Percentiles rank a stretch among this genome's conserved stretches.
These are phyloP conservation scores for Saccharomycopsis vini DNA, from an alignment of 805 yeast genomes.

Conservation along the genomic window DNA sequence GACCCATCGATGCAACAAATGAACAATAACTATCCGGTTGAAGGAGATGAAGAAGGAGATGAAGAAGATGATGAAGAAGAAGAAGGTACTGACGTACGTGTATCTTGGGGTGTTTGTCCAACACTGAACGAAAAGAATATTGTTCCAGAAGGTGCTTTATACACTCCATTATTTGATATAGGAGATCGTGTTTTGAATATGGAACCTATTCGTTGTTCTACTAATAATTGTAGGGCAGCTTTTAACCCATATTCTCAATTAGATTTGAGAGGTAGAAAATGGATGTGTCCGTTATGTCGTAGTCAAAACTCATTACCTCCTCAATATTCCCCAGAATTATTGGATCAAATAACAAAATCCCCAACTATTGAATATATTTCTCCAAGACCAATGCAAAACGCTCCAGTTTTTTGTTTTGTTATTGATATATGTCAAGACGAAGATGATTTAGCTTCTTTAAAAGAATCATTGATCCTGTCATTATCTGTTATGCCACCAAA, in stretches of 20 bases:
- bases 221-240: constrained; percentile 70
- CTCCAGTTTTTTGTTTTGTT: constrained; percentile 80
- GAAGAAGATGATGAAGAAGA: constrained; percentile 59
- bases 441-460: constrained; percentile 76
- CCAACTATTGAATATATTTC: constrained; percentile 83
- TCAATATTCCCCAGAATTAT: constrained; percentile 68
- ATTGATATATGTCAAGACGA: constrained; percentile 86
- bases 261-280: constrained; percentile 63
- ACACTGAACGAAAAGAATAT: constrained; percentile 77
- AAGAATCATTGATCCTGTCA: constrained; percentile 69
- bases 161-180: constrained; percentile 84
- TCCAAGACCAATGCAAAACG: constrained; percentile 68
- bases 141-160: constrained; percentile 88
- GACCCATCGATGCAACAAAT: no score
- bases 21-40: no score
- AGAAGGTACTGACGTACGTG: constrained; percentile 64
- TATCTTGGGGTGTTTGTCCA: constrained; percentile 83
- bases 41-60: no score
- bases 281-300: constrained; percentile 83
- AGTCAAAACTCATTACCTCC: constrained; percentile 73
- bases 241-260: constrained; percentile 81
- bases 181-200: constrained; percentile 72
- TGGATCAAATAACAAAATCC: constrained; percentile 65
- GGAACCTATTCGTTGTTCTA: constrained; percentile 77
- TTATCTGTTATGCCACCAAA: constrained; percentile 78